Evolutionary conservation across 257 asterid species (phyloP).

Genomic region (Nicotiana obtusifolia): DNA sequence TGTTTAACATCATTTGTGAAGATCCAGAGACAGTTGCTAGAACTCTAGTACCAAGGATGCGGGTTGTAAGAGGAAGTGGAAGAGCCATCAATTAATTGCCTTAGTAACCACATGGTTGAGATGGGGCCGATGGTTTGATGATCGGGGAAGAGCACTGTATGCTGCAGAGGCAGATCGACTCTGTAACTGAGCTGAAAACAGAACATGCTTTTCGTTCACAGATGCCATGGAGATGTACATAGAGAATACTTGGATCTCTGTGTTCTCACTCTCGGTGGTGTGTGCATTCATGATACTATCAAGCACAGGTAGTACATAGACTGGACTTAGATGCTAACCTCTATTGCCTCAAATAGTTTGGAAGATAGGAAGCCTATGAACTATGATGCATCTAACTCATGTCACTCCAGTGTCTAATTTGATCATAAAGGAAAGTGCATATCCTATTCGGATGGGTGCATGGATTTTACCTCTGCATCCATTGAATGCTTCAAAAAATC

Average conservation of each 20-base stretch:
- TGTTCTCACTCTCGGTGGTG: slow-evolving; percentile 85
- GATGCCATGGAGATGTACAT: slow-evolving; percentile 99
- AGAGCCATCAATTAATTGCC: slow-evolving; percentile 84
- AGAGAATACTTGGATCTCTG: slow-evolving; percentile 91
- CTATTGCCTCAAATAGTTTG: not conserved
- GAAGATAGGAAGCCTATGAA: not conserved
- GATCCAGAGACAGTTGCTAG: slow-evolving; percentile 98
- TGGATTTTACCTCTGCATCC: not conserved
- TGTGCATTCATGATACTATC: slow-evolving; percentile 94
- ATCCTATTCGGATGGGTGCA: not conserved
- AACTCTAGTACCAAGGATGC: slow-evolving; percentile 90
- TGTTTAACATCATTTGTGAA: slow-evolving; percentile 94
- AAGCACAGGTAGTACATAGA: slow-evolving; percentile 56
- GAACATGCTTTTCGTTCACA: slow-evolving; percentile 78
- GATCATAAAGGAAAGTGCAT: not conserved
- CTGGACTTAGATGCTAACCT: slow-evolving; percentile 20
- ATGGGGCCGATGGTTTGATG: slow-evolving; percentile 96
- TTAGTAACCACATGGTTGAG: slow-evolving; percentile 93
- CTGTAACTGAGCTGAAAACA: slow-evolving; percentile 92
- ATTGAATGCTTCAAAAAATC: not conserved
- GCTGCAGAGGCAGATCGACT: slow-evolving; percentile 97
- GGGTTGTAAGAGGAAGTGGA: slow-evolving; percentile 96
- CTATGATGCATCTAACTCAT: not conserved
- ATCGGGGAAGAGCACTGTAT: slow-evolving; percentile 90
- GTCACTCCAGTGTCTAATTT: not conserved